A percentile compares a stretch with the other conserved stretches of the same genome.
Conservation (phyloP, 768 basidiomycete species). For the Antrodiella citrinella region DNA sequence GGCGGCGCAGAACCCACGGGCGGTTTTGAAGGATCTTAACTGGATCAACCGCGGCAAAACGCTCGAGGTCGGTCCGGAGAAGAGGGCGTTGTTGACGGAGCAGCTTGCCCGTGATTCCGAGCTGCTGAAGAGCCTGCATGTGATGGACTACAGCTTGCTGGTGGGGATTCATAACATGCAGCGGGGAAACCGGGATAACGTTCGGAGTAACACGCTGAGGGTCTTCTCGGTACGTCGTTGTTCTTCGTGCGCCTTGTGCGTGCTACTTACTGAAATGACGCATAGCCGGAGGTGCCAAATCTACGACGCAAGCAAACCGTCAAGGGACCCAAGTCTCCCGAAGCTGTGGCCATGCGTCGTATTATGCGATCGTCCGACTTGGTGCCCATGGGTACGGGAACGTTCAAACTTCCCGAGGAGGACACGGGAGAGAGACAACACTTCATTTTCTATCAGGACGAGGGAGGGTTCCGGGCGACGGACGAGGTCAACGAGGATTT, state of each 20-base stretch:
- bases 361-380: conserved; percentile 81
- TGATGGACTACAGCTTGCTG: conserved; percentile 96
- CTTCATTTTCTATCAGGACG: conserved; percentile 95
- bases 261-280: background rate
- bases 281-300: conserved; percentile 62
- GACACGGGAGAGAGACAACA: conserved; percentile 54
- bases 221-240: conserved; percentile 73
- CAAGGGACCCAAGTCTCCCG: conserved; percentile 50
- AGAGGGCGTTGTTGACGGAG: conserved; percentile 82
- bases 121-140: conserved; percentile 70
- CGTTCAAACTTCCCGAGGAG: conserved; percentile 52
- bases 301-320: conserved; percentile 55
- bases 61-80: conserved; percentile 94
- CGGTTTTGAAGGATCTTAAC: conserved; percentile 92
- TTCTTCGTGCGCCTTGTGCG: conserved; percentile 8
- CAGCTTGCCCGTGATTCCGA: conserved; percentile 85
- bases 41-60: conserved; percentile 79
- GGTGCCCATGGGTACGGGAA: conserved; percentile 48
- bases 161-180: conserved; percentile 91
- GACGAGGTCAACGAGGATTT: conserved; percentile 70
- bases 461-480: conserved; percentile 87
- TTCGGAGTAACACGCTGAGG: conserved; percentile 83
- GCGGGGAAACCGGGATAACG: conserved; percentile 86
- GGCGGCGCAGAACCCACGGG: conserved; percentile 67
- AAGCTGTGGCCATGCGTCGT: conserved; percentile 78